Evolutionary conservation across 148 eudicot species (phyloP), one percentile per base, ranked within the genome.

Genomic region (Oxyria digyna): DNA sequence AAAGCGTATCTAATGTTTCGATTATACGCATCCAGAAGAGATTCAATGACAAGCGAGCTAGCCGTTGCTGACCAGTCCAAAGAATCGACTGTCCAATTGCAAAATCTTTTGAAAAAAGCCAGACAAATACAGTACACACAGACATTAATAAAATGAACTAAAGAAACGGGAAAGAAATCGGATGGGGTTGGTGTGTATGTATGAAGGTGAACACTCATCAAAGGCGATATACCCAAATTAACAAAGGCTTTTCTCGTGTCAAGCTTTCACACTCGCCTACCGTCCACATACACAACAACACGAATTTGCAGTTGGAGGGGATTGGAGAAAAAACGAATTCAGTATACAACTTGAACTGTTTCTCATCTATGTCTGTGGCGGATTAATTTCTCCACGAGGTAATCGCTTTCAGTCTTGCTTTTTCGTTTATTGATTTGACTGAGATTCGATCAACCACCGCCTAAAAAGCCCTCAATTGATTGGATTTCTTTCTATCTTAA

Each of bases 291-390:
- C 72, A 4, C 17, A 32, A 4, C 12, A 14, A 17, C 2, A 59
- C 18, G 37, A 35, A 59, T 55, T 55, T 55, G 32, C 31, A 3
- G 33, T 31, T 20, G 65, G 26, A 12, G 18, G 62, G 20, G 69
- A 5, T 2, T 33, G 5, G 5, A 42, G 46, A 71, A 54, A 62
- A 48, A 62, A 55, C 62, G 54, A 33, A 17, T 62, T 72, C 68
- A 69, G 72, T 35, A 48, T 42, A 63, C 42, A 68, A 43, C 78
- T 52, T 76, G 9, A n/a, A 0, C 52, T 46, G 9, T n/a, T 46
- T n/a, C 50, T 64, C 74, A 68, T 66, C 69, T 62, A 70, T 72
- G 81, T 66, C 69, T 62, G 68, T 72, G 81, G 76, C 68, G 73
- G 80, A 73, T 79, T 81, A 73, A 73, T 74, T 64, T 70, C 70